phyloP scores from a whole-genome alignment of 1,139 yeast species.

The Protomyces lactucae-debilis region DNA sequence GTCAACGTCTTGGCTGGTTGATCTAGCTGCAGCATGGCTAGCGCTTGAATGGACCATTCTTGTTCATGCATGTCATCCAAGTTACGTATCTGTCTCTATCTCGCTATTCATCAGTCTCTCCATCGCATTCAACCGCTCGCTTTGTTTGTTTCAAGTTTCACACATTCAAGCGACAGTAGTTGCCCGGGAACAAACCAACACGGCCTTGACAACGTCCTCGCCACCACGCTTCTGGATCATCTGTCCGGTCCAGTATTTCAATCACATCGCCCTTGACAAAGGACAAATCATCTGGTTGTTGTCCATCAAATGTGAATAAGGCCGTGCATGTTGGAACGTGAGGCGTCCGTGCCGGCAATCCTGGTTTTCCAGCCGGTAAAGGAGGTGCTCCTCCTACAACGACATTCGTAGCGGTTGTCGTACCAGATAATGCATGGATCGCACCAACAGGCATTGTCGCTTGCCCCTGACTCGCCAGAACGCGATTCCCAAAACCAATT shows the following conservation, averaged over 20 bases:
- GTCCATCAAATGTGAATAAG: slow-evolving; percentile 13
- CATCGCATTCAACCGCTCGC: not conserved
- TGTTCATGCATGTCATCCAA: not conserved
- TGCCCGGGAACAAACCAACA: slow-evolving; percentile 91
- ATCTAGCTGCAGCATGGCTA: not conserved
- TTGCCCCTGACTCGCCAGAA: not conserved
- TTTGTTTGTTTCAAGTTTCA: not conserved
- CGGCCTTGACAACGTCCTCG: slow-evolving; percentile 86
- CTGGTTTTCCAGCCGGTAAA: slow-evolving; percentile 1
- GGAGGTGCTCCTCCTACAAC: slow-evolving; percentile 6
- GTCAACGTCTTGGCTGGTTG: not conserved
- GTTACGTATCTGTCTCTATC: not conserved
- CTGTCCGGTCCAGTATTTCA: slow-evolving; percentile 73
- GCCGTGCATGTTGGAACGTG: slow-evolving; percentile 1
- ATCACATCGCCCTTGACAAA: slow-evolving; percentile 85
- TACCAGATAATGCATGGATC: not conserved
- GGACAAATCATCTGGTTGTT: slow-evolving; percentile 78
- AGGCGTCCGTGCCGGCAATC: not conserved
- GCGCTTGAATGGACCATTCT: not conserved
- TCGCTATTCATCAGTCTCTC: too few species aligned
- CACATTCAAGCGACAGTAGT: slow-evolving; percentile 64
- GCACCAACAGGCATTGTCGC: not conserved
- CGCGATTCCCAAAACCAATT: not conserved
- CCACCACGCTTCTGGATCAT: slow-evolving; percentile 93
- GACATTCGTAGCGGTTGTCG: not conserved